phyloP scores from a whole-genome alignment of 2,329 filamentous ascomycete species.

The Blumeriella jaapii region DNA sequence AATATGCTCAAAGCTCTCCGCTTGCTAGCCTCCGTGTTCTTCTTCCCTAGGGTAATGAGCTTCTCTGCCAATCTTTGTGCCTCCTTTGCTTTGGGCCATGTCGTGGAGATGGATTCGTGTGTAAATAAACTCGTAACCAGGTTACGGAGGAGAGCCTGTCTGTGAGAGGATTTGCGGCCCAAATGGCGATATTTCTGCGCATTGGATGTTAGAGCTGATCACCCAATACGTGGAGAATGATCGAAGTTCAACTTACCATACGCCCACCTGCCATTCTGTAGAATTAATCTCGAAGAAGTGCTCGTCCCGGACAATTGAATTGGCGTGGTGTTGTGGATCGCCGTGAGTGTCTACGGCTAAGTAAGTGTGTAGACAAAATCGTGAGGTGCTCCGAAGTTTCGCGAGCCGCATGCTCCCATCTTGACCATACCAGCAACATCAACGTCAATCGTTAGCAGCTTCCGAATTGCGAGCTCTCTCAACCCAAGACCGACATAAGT shows the following conservation, averaged over 20 bases:
- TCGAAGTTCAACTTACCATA: constrained; percentile 2
- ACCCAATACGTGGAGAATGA: background rate
- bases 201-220: background rate
- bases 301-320: background rate
- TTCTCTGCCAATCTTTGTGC: constrained; percentile 89
- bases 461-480: constrained; percentile 6
- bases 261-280: constrained; percentile 3
- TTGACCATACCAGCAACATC: constrained; percentile 9
- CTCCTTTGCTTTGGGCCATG: constrained; percentile 95
- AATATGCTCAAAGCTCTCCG: constrained; percentile 69
- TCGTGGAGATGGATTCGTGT: constrained; percentile 88
- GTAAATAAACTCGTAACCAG: constrained; percentile 89
- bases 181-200: constrained; percentile 70
- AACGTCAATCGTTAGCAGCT: constrained; percentile 7
- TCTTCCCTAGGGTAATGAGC: constrained; percentile 87
- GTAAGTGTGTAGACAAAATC: background rate
- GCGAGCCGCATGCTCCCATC: constrained; percentile 2
- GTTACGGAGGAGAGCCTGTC: constrained; percentile 87
- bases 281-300: background rate
- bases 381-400: constrained; percentile 4
- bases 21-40: constrained; percentile 73
- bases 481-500: constrained; percentile 1
- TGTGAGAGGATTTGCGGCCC: constrained; percentile 73
- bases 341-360: too few species aligned
- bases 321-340: too few species aligned